Evolutionary conservation across 306 rosid genomes (phyloP).

Genomic region (Sechiopsis laciniata): DNA sequence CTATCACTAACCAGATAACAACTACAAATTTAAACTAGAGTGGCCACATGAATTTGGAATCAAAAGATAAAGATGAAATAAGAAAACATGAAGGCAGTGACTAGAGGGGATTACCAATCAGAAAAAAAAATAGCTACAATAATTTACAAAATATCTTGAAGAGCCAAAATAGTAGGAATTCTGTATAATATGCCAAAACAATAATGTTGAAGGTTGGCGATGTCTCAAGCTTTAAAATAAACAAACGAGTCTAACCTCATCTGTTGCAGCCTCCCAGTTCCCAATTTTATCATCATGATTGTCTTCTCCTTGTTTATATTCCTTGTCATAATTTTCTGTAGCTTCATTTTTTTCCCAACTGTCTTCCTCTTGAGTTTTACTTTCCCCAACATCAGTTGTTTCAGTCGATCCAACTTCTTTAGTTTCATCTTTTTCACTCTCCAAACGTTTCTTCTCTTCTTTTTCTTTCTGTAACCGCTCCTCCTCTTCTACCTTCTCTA

Average conservation of each 20-base stretch:
- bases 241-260: constrained; percentile 43
- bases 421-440: constrained; percentile 47
- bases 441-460: constrained; percentile 46
- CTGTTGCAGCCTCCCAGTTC: constrained; percentile 34
- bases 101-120: neutral
- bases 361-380: constrained; percentile 34
- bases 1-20: no score
- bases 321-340: constrained; percentile 33
- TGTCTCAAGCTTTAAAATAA: constrained; percentile 5
- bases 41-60: no score
- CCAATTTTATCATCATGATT: constrained; percentile 38
- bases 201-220: constrained; percentile 10
- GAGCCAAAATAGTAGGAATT: neutral
- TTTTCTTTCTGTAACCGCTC: constrained; percentile 61
- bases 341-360: constrained; percentile 31
- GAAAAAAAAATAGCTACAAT: constrained; percentile 2
- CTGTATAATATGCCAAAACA: neutral
- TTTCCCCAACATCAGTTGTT: constrained; percentile 36
- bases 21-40: no score
- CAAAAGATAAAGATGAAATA: neutral
- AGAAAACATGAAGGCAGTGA: neutral
- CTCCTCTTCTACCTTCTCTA: constrained; percentile 92
- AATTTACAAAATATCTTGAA: constrained; percentile 1
- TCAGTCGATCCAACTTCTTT: constrained; percentile 56
- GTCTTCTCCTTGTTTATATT: constrained; percentile 33